Evolutionary conservation across 164 flowering plant species (phyloP).

Genomic region (Chimonanthus praecox): DNA sequence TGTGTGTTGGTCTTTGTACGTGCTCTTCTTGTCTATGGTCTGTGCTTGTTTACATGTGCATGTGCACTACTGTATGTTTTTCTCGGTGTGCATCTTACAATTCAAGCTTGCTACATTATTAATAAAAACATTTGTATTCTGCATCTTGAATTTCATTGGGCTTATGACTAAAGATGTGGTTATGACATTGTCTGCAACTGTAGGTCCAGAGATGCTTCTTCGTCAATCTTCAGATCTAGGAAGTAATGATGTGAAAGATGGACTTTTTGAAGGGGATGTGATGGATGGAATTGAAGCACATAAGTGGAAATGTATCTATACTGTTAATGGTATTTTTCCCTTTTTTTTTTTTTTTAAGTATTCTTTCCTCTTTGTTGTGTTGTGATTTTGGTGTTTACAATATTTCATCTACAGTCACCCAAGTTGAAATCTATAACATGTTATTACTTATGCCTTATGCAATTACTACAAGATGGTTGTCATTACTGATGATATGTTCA

Average conservation of each 20-base stretch:
- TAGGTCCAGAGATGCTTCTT: conserved; percentile 76
- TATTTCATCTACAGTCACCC: neutral
- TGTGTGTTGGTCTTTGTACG: too few relatives aligned
- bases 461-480: too few relatives aligned
- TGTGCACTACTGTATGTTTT: too few relatives aligned
- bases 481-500: too few relatives aligned
- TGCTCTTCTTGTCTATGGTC: too few relatives aligned
- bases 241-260: neutral
- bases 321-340: conserved; percentile 51
- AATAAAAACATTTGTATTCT: too few relatives aligned
- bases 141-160: too few relatives aligned
- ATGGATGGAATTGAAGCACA: conserved; percentile 78
- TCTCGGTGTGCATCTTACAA: too few relatives aligned
- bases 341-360: neutral
- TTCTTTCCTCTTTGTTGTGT: neutral
- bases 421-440: neutral
- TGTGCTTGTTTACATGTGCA: too few relatives aligned
- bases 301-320: conserved; percentile 77
- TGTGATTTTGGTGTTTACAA: neutral
- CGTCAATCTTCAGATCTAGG: conserved; percentile 22
- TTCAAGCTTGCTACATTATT: too few relatives aligned
- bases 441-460: neutral
- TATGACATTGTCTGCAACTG: neutral
- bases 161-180: too few relatives aligned
- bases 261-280: conserved; percentile 41